A percentile compares a stretch with the other conserved stretches of the same genome.
These are phyloP conservation scores for Ilyonectria mors-panacis DNA, from an alignment of 2,329 filamentous ascomycete genomes.

Conservation along the genomic window DNA sequence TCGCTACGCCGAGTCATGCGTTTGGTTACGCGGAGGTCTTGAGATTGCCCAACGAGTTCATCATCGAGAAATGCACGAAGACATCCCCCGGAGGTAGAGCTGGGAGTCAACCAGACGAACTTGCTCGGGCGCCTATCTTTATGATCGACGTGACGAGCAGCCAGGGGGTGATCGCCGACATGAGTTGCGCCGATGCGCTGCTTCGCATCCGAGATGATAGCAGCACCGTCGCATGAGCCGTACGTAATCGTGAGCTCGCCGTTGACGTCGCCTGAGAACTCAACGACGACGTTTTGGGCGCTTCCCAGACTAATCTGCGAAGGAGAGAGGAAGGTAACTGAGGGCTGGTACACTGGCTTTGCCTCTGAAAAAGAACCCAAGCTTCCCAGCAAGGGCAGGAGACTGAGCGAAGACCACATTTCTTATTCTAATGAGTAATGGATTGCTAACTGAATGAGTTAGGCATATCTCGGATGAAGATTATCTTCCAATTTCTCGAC, in stretches of 20 bases:
- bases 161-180: constrained; percentile 40
- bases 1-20: constrained; percentile 19
- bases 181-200: constrained; percentile 42
- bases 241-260: constrained; percentile 39
- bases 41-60: constrained; percentile 38
- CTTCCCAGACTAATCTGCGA: constrained; percentile 6
- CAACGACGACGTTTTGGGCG: constrained; percentile 40
- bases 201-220: constrained; percentile 11
- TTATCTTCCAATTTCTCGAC: too few relatives aligned
- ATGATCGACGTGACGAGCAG: constrained; percentile 38
- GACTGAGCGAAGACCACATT: too few relatives aligned
- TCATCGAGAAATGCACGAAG: constrained; percentile 41
- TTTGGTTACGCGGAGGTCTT: constrained; percentile 32
- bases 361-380: too few relatives aligned
- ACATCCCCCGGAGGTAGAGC: constrained; percentile 31
- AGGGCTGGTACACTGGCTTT: too few relatives aligned
- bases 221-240: constrained; percentile 33
- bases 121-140: constrained; percentile 33
- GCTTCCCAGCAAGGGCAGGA: too few relatives aligned
- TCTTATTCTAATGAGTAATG: too few relatives aligned
- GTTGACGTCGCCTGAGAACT: constrained; percentile 38
- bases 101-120: constrained; percentile 42
- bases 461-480: too few relatives aligned
- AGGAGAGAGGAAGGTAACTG: too few relatives aligned
- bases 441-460: too few relatives aligned